Evolutionary conservation across 1,284 basidiomycete species (phyloP).

Genomic region (Trichosporon asahii): DNA sequence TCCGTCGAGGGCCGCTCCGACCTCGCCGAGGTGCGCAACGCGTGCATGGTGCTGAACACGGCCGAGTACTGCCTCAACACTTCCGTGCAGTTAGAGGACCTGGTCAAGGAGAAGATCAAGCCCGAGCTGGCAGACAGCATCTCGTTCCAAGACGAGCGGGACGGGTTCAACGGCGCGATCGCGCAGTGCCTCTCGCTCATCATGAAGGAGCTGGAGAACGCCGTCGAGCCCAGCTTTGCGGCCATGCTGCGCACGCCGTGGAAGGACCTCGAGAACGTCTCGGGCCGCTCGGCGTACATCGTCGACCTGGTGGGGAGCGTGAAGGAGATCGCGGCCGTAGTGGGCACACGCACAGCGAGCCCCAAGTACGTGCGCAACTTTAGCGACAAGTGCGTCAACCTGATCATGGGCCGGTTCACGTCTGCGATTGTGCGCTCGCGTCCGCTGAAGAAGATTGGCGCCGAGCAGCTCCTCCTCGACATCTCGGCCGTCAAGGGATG

Average conservation of each 20-base stretch:
- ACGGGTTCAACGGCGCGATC: constrained; percentile 80
- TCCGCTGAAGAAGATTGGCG: constrained; percentile 82
- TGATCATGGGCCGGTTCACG: constrained; percentile 78
- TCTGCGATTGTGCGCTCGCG: constrained; percentile 80
- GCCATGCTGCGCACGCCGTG: constrained; percentile 72
- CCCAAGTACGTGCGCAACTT: constrained; percentile 90
- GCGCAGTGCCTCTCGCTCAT: constrained; percentile 74
- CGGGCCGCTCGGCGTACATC: constrained; percentile 75
- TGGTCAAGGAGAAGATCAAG: constrained; percentile 76
- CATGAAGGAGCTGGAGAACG: constrained; percentile 74
- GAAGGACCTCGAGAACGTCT: constrained; percentile 73
- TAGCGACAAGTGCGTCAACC: constrained; percentile 82
- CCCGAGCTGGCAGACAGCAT: constrained; percentile 72
- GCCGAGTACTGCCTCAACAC: constrained; percentile 97
- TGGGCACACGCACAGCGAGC: constrained; percentile 65
- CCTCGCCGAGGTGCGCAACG: constrained; percentile 67
- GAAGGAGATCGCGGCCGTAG: constrained; percentile 58
- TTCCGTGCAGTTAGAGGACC: constrained; percentile 86
- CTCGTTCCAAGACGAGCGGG: constrained; percentile 77
- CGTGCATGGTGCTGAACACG: constrained; percentile 87
- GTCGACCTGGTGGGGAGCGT: constrained; percentile 84
- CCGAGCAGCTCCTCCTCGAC: constrained; percentile 88
- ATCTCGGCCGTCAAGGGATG: constrained; percentile 80
- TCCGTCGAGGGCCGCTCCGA: constrained; percentile 76
- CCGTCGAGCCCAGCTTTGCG: constrained; percentile 70